Evolutionary conservation across 1,284 basidiomycete genomes (phyloP), one percentile per base, ranked within the genome.

Genomic region (Coniferiporia weirii): DNA sequence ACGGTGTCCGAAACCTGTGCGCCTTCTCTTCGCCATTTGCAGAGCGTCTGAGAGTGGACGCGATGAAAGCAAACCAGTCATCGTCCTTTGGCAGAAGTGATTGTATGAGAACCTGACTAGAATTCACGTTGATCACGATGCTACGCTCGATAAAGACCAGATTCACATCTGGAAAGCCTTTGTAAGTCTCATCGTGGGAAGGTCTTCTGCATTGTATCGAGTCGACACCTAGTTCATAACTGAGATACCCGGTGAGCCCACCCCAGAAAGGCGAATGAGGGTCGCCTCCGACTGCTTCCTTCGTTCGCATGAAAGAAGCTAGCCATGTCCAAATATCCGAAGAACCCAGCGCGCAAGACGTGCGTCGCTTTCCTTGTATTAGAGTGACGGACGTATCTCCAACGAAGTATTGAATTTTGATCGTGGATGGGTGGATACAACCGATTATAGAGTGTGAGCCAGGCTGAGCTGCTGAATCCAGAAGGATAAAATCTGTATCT

Each of bases 61-160:
- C 66, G 0, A 73, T 82, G 38, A 76, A 70, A 1, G 70, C 66
- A 15, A 89, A 69, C 89, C 89, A 91, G 20, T 63, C 61, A 27
- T 75, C 67, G 63, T 91, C 89, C n/a, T 74, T 68, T 7, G 80
- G 73, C 40, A 80, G 68, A 38, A 89, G 75, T 20, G 86, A 85
- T 67, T 91, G 89, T 12, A 91, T 67, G 64, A 84, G 82, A 17
- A 79, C 70, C 7, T 71, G 70, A 8, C 76, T 75, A 1, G 77
- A 76, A 9, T 69, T 64, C 17, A 68, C 71, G 68, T 91, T 87
- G n/a, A 89, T 57, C 27, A 91, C 80, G 57, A 91, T 72, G 66
- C 87, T 90, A 51, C 89, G 81, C 64, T 91, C 87, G 4, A 90
- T 83, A 63, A 87, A 89, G 4, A 85, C 75, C 10, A 91, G 71